Conservation (phyloP, 805 yeast genomes). For the Priceomyces castillae region DNA sequence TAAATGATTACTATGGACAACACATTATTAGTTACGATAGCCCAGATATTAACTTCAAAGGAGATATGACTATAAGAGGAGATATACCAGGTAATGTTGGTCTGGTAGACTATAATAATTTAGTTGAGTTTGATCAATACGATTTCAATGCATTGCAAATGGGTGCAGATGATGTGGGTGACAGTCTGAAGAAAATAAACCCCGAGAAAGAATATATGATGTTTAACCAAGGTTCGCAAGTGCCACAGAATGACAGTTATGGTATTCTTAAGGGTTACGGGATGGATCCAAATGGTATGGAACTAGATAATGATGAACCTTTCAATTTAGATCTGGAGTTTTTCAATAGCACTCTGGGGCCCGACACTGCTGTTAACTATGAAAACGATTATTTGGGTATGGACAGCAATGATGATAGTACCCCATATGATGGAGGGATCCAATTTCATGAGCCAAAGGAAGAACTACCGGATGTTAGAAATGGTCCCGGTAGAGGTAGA, state of each 20-base stretch:
- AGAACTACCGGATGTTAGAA: neutral
- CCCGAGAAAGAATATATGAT: neutral
- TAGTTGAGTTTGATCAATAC: slow-evolving; percentile 3
- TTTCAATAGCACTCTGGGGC: slow-evolving; percentile 17
- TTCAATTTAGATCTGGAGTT: slow-evolving; percentile 34
- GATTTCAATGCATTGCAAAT: neutral
- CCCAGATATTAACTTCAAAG: neutral
- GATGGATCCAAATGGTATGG: slow-evolving; percentile 27
- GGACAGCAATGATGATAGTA: neutral
- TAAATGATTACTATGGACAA: neutral
- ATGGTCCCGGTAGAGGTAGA: neutral
- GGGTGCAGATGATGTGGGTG: neutral
- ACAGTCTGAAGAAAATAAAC: neutral
- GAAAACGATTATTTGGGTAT: neutral
- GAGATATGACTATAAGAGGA: neutral
- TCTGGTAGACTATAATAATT: neutral
- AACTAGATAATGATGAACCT: slow-evolving; percentile 37
- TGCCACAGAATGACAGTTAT: slow-evolving; percentile 5
- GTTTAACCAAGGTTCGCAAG: neutral
- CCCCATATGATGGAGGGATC: neutral
- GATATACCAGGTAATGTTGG: neutral
- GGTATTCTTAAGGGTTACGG: slow-evolving; percentile 31
- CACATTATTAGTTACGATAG: neutral
- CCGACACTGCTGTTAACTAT: neutral
- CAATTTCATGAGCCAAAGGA: neutral